Conservation (phyloP, 2,329 filamentous ascomycete genomes). For the Colletotrichum noveboracense region DNA sequence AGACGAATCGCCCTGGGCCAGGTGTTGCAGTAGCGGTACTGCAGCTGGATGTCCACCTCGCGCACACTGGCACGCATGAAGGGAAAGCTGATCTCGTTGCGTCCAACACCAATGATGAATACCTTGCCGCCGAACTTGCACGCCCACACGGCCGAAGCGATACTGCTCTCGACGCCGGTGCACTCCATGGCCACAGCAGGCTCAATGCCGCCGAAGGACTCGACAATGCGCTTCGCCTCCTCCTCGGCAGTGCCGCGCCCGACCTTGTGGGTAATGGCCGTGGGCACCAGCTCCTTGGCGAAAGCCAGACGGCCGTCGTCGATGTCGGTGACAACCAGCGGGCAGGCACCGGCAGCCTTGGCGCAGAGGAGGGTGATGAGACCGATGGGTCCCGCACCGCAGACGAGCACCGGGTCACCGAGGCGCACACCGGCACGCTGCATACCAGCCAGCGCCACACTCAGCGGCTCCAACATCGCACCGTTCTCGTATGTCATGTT, state of each 20-base stretch:
- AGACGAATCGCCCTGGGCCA: slow-evolving; percentile 94
- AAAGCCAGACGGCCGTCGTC: slow-evolving; percentile 85
- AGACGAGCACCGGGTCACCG: slow-evolving; percentile 87
- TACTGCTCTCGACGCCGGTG: slow-evolving; percentile 91
- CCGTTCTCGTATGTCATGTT: slow-evolving; percentile 92
- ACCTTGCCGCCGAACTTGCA: slow-evolving; percentile 96
- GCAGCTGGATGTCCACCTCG: slow-evolving; percentile 94
- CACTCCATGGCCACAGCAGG: slow-evolving; percentile 87
- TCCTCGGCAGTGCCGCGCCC: slow-evolving; percentile 71
- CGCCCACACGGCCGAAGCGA: slow-evolving; percentile 85
- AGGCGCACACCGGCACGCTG: slow-evolving; percentile 81
- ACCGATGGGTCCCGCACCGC: slow-evolving; percentile 93
- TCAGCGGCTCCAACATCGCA: slow-evolving; percentile 87
- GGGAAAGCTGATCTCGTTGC: slow-evolving; percentile 92
- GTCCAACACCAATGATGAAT: slow-evolving; percentile 94
- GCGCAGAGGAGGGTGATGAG: slow-evolving; percentile 86
- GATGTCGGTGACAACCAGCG: slow-evolving; percentile 93
- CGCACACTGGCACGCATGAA: slow-evolving; percentile 92
- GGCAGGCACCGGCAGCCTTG: slow-evolving; percentile 85
- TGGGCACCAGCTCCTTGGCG: slow-evolving; percentile 82
- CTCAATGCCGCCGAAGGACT: slow-evolving; percentile 77
- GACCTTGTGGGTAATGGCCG: slow-evolving; percentile 81
- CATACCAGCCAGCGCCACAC: slow-evolving; percentile 86
- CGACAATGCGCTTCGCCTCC: slow-evolving; percentile 70
- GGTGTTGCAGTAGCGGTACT: slow-evolving; percentile 95